Percentiles rank a stretch among this genome's conserved stretches.
These are phyloP conservation scores for Panellus pusillus DNA, from an alignment of 768 basidiomycete genomes.

Conservation along the genomic window DNA sequence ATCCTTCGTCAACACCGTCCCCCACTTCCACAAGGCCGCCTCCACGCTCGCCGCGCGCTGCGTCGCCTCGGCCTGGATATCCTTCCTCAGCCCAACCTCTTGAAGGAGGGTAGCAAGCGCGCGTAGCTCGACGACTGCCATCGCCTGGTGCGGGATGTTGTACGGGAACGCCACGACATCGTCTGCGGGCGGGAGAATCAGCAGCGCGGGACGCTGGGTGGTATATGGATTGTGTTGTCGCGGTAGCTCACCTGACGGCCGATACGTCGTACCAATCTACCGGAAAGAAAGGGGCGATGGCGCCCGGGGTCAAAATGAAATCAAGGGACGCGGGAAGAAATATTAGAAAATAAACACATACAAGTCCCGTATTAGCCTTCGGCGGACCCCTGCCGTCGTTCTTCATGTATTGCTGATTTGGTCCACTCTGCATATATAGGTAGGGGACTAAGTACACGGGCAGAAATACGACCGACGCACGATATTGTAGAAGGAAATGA, in stretches of 20 bases:
- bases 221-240: not conserved
- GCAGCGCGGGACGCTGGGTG: not conserved
- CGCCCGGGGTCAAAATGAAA: not conserved
- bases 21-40: conserved; percentile 13
- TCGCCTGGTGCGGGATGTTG: conserved; percentile 22
- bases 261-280: conserved; percentile 19
- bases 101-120: conserved; percentile 10
- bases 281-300: not conserved
- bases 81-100: conserved; percentile 2
- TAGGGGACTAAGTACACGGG: not conserved
- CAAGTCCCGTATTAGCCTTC: conserved; percentile 15
- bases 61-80: not conserved
- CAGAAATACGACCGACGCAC: not conserved
- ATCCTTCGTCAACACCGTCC: conserved; percentile 17
- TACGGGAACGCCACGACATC: conserved; percentile 20
- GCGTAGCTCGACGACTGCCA: conserved; percentile 20
- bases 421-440: conserved; percentile 10
- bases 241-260: conserved; percentile 9
- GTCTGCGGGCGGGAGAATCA: not conserved
- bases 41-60: conserved; percentile 14
- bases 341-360: not conserved
- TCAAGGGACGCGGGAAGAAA: not conserved
- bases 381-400: conserved; percentile 19
- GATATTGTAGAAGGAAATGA: conserved; percentile 19
- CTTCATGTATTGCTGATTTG: conserved; percentile 23